Conservation (phyloP, 768 basidiomycete genomes). For the Pleurotus citrinopileatus region DNA sequence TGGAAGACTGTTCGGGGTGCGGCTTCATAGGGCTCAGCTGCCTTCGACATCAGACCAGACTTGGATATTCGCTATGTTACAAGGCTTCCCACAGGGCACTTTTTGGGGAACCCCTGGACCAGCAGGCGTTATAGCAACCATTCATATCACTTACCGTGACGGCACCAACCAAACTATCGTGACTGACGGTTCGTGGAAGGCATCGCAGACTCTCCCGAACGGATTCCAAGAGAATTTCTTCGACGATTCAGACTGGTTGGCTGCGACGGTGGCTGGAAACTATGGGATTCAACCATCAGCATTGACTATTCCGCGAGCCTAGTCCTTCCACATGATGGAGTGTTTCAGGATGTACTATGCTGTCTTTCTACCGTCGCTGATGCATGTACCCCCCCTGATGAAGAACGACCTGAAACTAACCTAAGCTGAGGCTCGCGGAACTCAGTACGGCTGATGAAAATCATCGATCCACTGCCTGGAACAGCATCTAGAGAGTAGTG, state of each 20-base stretch:
- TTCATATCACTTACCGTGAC: constrained; percentile 21
- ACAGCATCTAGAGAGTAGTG: too few species aligned
- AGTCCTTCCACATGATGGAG: too few species aligned
- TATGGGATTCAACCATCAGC: not conserved
- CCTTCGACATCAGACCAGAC: not conserved
- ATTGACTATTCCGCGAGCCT: not conserved
- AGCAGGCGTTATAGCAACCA: constrained; percentile 23
- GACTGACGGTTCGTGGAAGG: constrained; percentile 23
- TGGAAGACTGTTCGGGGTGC: not conserved
- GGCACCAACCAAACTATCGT: constrained; percentile 16
- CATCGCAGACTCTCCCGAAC: constrained; percentile 13
- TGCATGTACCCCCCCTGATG: too few species aligned
- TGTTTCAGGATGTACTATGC: too few species aligned
- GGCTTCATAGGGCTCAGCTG: not conserved
- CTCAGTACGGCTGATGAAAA: too few species aligned
- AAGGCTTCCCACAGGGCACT: too few species aligned
- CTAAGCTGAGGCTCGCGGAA: too few species aligned
- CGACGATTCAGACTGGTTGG: constrained; percentile 1
- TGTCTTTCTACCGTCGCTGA: too few species aligned
- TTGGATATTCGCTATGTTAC: not conserved
- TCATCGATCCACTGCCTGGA: too few species aligned
- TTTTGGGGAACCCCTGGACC: constrained; percentile 12
- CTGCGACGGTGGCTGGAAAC: not conserved
- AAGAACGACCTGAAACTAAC: too few species aligned
- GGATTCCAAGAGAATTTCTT: constrained; percentile 1